A percentile compares a stretch with the other conserved stretches of the same genome.
phyloP scores from a whole-genome alignment of 208 protist genomes.

The Trypanosoma melophagium region DNA sequence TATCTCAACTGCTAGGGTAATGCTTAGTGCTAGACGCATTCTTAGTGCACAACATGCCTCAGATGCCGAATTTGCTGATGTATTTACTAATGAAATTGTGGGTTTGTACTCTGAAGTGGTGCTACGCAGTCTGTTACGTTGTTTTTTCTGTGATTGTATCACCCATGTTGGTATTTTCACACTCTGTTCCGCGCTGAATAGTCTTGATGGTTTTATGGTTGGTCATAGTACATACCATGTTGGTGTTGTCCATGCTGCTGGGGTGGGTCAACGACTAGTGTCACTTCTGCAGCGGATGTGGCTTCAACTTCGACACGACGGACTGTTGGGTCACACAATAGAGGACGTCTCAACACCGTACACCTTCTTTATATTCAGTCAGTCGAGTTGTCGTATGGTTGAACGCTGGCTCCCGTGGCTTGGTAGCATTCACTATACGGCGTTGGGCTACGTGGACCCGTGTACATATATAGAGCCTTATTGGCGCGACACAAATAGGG shows the following conservation, averaged over 20 bases:
- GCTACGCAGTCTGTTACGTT: constrained; percentile 10
- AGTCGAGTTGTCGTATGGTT: constrained; percentile 11
- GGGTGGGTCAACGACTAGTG: too few relatives aligned
- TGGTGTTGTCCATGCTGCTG: neutral
- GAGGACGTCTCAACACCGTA: constrained; percentile 10
- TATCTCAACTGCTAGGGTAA: constrained; percentile 21
- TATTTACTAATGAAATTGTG: constrained; percentile 25
- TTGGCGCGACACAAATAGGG: constrained; percentile 10
- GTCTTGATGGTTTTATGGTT: constrained; percentile 8
- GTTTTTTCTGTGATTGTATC: constrained; percentile 12
- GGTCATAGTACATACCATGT: neutral
- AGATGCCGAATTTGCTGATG: constrained; percentile 30
- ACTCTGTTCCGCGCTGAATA: constrained; percentile 18
- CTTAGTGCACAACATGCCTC: constrained; percentile 27
- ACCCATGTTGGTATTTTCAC: constrained; percentile 28
- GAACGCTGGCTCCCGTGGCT: constrained; percentile 24
- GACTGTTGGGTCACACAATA: constrained; percentile 3
- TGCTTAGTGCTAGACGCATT: constrained; percentile 13
- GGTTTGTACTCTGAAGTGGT: constrained; percentile 13
- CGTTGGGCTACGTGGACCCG: neutral
- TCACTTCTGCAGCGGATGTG: constrained; percentile 1
- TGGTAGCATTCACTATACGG: neutral
- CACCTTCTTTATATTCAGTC: constrained; percentile 22
- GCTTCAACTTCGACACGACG: constrained; percentile 5
- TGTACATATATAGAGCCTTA: constrained; percentile 2